phyloP scores from a whole-genome alignment of 108 stramenopile genomes.

The Mayamaea pseudoterrestris region DNA sequence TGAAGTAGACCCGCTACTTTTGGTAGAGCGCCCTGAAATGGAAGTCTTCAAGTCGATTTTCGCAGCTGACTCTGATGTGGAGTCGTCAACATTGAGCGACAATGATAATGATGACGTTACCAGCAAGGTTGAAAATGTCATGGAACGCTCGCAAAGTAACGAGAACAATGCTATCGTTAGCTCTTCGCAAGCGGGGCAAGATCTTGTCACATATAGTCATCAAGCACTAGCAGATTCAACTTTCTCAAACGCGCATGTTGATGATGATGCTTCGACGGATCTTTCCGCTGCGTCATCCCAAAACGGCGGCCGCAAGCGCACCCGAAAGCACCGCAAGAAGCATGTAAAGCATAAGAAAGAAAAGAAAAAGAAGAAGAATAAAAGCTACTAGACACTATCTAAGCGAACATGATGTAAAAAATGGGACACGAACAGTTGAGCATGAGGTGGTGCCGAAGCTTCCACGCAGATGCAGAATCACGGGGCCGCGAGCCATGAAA shows the following conservation, averaged over 20 bases:
- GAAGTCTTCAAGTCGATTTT: conserved; percentile 31
- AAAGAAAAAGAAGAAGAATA: conserved; percentile 1
- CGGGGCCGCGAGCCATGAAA: no score
- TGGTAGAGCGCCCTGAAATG: conserved; percentile 18
- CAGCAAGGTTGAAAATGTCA: not conserved
- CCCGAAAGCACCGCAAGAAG: not conserved
- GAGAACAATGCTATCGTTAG: not conserved
- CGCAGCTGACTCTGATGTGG: conserved; percentile 18
- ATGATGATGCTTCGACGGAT: not conserved
- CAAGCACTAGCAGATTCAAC: not conserved
- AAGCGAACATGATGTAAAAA: no score
- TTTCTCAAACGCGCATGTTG: no score
- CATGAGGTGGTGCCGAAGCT: no score
- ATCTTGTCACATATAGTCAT: conserved; percentile 1
- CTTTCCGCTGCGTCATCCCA: not conserved
- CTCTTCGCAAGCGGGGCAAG: conserved; percentile 3
- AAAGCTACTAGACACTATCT: no score
- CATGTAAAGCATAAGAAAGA: not conserved
- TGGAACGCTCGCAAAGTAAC: not conserved
- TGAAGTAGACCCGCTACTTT: not conserved
- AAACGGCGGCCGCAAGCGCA: not conserved
- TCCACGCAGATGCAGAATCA: no score
- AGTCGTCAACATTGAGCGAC: not conserved
- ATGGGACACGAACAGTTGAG: no score
- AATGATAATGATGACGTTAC: not conserved